Conservation (phyloP, 305 asterid species). For the Solanum hybrid region DNA sequence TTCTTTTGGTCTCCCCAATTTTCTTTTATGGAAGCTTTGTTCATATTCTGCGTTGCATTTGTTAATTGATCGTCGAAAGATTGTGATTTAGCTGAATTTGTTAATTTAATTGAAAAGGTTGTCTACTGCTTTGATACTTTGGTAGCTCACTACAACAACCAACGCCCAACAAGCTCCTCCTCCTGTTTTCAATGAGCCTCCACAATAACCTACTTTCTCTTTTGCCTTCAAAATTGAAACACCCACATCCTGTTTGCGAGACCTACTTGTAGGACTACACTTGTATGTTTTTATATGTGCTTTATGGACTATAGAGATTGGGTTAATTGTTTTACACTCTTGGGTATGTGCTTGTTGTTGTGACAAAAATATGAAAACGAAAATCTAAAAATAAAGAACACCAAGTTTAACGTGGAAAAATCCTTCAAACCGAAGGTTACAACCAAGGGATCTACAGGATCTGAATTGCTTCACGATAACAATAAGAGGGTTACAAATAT, state of each 20-base stretch:
- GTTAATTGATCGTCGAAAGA: background rate
- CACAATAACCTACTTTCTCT: conserved; percentile 35
- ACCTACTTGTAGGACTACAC: background rate
- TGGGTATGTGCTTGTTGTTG: background rate
- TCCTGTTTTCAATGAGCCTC: conserved; percentile 81
- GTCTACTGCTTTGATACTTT: conserved; percentile 89
- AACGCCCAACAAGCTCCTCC: conserved; percentile 56
- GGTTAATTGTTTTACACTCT: background rate
- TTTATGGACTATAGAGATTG: background rate
- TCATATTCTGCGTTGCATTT: background rate
- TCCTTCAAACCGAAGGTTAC: background rate
- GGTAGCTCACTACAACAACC: conserved; percentile 70
- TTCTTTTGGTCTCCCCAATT: background rate
- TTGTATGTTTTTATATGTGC: background rate
- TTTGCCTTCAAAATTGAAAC: background rate
- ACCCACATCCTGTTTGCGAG: background rate
- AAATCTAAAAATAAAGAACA: background rate
- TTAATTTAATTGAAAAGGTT: conserved; percentile 25
- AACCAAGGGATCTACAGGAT: background rate
- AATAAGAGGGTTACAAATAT: background rate
- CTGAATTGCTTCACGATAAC: background rate
- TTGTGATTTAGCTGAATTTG: background rate
- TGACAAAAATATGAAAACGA: background rate
- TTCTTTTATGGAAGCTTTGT: background rate
- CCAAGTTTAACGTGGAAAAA: background rate